Evolutionary conservation across 768 basidiomycete genomes (phyloP).

Genomic region (Podaxis rugospora): DNA sequence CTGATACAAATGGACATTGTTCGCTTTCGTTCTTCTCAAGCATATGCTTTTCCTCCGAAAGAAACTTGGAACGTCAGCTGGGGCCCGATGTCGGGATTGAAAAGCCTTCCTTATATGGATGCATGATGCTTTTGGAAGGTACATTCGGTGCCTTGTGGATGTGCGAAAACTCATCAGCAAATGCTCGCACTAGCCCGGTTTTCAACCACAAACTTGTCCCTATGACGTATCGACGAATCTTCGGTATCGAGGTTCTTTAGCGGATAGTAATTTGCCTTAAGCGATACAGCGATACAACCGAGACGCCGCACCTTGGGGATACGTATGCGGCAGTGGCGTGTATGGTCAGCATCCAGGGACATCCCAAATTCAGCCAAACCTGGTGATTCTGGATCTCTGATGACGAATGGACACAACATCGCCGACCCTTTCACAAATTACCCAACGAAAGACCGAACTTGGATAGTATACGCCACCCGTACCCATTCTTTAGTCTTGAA

Average conservation of each 20-base stretch:
- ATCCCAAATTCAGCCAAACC: neutral
- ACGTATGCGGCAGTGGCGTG: neutral
- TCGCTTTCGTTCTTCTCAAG: conserved; percentile 2
- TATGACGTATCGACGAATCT: conserved; percentile 2
- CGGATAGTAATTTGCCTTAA: neutral
- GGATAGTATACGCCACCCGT: neutral
- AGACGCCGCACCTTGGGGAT: neutral
- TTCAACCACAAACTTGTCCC: neutral
- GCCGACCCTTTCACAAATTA: neutral
- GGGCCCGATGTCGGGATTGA: conserved; percentile 11
- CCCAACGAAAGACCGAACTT: neutral
- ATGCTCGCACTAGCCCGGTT: neutral
- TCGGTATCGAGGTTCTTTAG: neutral
- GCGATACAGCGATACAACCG: neutral
- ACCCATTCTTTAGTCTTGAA: neutral
- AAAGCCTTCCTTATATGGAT: neutral
- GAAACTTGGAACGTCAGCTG: conserved; percentile 7
- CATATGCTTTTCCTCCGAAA: conserved; percentile 7
- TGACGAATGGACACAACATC: neutral
- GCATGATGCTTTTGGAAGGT: neutral
- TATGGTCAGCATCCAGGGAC: conserved; percentile 2
- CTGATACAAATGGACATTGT: conserved; percentile 1
- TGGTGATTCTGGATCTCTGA: neutral
- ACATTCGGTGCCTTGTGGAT: neutral
- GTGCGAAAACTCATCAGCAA: neutral